Percentiles rank a stretch among this genome's conserved stretches.
Conservation (phyloP, 345 rosid species). For the Barbarea vulgaris region DNA sequence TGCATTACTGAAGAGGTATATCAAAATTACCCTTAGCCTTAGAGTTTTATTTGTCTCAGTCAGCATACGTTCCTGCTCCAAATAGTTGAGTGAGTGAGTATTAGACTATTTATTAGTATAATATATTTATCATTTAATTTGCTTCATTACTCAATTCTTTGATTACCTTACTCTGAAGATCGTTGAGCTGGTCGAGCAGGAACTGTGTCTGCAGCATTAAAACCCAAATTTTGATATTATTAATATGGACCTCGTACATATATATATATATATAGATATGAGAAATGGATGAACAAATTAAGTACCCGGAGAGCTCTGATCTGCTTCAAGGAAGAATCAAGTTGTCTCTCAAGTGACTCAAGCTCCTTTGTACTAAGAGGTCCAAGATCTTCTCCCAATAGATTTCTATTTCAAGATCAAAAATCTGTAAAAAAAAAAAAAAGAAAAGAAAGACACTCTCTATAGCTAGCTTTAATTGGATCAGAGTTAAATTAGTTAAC, state of each 20-base stretch:
- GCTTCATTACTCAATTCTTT: no score
- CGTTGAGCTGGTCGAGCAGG: conserved; percentile 94
- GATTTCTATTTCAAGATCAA: conserved; percentile 55
- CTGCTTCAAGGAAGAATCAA: conserved; percentile 87
- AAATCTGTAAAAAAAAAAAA: not conserved
- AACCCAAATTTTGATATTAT: not conserved
- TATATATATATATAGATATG: not conserved
- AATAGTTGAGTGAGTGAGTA: not conserved
- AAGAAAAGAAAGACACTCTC: no score
- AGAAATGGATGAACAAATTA: not conserved
- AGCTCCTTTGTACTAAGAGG: conserved; percentile 87
- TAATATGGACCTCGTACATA: not conserved
- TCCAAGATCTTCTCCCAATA: conserved; percentile 89
- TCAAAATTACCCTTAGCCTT: conserved; percentile 69
- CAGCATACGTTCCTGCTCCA: conserved; percentile 70
- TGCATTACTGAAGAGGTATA: not conserved
- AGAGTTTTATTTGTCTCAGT: conserved; percentile 76
- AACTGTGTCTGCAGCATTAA: conserved; percentile 62
- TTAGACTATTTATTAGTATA: no score
- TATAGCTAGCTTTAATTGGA: not conserved
- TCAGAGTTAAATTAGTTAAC: conserved; percentile 29
- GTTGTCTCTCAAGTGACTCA: conserved; percentile 94
- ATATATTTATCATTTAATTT: no score
- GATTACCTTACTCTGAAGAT: conserved; percentile 78
- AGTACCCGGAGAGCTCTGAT: conserved; percentile 79